phyloP scores from a whole-genome alignment of 257 asterid species.

The Fraxinus pennsylvanica region DNA sequence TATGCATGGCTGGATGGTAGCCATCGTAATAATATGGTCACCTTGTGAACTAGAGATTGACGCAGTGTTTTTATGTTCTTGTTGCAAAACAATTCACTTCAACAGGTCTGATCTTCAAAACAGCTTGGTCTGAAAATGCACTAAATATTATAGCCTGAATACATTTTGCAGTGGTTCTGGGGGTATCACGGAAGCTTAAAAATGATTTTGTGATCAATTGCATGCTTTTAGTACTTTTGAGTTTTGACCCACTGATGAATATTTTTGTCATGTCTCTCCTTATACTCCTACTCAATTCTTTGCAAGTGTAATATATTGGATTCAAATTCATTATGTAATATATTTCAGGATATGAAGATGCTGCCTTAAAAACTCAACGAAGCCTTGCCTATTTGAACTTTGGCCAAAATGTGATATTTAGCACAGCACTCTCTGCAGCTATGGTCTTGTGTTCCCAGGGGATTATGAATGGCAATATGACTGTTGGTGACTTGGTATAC shows the following conservation, averaged over 20 bases:
- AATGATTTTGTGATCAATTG: not conserved
- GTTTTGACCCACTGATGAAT: not conserved
- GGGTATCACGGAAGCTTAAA: conserved; percentile 2
- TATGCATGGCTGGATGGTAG: conserved; percentile 10
- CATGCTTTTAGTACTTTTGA: not conserved
- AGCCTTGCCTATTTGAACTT: conserved; percentile 91
- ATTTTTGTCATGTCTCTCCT: not conserved
- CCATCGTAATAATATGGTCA: conserved; percentile 4
- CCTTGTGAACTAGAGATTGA: not conserved
- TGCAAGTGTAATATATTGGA: conserved; percentile 10
- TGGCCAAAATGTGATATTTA: conserved; percentile 89
- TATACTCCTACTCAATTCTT: conserved; percentile 3
- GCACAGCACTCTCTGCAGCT: conserved; percentile 84
- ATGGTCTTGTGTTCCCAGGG: conserved; percentile 94
- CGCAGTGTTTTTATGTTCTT: not conserved
- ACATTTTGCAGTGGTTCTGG: conserved; percentile 10
- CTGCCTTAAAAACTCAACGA: conserved; percentile 88
- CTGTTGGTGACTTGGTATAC: conserved; percentile 96
- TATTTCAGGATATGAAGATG: conserved; percentile 88
- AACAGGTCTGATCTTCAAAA: not conserved
- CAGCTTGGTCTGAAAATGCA: conserved; percentile 6
- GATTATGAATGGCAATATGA: conserved; percentile 79
- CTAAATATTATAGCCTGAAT: conserved; percentile 3
- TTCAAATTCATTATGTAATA: conserved; percentile 20
- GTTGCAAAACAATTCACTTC: conserved; percentile 7